Base-by-base conservation (phyloP, 345 rosid species). In the Noccaea bulbosa region DNA sequence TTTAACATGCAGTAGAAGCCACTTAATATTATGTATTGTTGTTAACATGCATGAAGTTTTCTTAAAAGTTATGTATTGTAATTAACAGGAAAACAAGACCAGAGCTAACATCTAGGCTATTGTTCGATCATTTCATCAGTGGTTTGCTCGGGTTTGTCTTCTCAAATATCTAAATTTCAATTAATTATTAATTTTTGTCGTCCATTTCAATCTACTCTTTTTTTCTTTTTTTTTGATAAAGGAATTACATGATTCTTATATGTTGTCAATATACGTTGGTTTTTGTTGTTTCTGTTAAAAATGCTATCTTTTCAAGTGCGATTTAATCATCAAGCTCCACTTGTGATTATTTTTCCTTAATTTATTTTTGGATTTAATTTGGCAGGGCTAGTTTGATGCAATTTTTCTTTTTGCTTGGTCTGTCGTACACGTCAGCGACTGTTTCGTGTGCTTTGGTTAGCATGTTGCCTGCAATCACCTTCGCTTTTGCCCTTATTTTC, bases 401-500 rank as follows among this genome's bases (percentile, higher is more conserved):
- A 34, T 83, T 77, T 61, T 79, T 74, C 75, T 86, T 82, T 71
- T 82, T 86, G 40, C 75, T 82, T 24, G 90, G 90, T 14, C 78
- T 86, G 57, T 77, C 84, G 60, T 77, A 79, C 57, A 86, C 90
- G 65, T 84, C 90, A 9, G 85, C 88, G 54, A 82, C 88, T 3
- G 83, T 82, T 43, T 43, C 90, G 7, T 75, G 86, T 77, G 90
- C 88, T 50, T 75, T 86, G 69, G n/a, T 75, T 45, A 84, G 83
- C 77, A 56, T 82, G 82, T 83, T 84, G 45, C 90, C 90, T 47
- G 90, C 82, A 38, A 58, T 84, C 39, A 86, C 90, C 17, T 86
- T 86, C 49, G 53, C 82, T 27, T 65, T 81, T 73, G 83, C 86
- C 34, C 72, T 86, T 14, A 77, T 84, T 62, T 79, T 84, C 69